Conservation (phyloP, 495 filamentous ascomycete genomes). For the Trichoderma asperelloides region DNA sequence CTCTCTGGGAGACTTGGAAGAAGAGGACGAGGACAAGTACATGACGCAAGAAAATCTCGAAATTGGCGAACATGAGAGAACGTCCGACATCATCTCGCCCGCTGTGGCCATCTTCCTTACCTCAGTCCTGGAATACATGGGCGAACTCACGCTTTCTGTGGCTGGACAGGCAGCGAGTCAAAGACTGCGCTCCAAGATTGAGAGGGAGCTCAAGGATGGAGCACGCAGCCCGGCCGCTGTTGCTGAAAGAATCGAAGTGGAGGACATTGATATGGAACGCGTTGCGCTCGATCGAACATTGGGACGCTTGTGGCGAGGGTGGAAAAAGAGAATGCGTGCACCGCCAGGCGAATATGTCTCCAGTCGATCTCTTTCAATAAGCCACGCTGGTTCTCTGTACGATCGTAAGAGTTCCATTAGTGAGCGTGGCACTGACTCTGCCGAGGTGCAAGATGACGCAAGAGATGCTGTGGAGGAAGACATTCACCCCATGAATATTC, state of each 20-base stretch:
- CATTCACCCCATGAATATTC: constrained; percentile 32
- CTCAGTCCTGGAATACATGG: constrained; percentile 87
- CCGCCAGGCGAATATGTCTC: constrained; percentile 30
- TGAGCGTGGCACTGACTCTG: constrained; percentile 14
- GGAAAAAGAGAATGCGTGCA: constrained; percentile 73
- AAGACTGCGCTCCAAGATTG: constrained; percentile 46
- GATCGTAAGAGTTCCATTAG: background rate
- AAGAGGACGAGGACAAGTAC: constrained; percentile 87
- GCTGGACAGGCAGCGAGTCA: constrained; percentile 84
- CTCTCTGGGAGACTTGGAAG: constrained; percentile 91
- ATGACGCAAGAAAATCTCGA: constrained; percentile 63
- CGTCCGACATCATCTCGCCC: constrained; percentile 67
- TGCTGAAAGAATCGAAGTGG: constrained; percentile 63
- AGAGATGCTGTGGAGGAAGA: constrained; percentile 11
- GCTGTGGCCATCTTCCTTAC: constrained; percentile 94
- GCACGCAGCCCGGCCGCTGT: constrained; percentile 28
- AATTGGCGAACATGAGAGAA: constrained; percentile 43
- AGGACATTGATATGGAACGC: constrained; percentile 89
- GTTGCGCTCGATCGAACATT: constrained; percentile 80
- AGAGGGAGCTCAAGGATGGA: constrained; percentile 43
- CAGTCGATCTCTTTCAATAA: constrained; percentile 24
- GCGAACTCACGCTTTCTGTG: constrained; percentile 77
- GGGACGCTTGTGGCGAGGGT: constrained; percentile 86
- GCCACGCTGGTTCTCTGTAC: constrained; percentile 9
- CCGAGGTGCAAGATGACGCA: constrained; percentile 17